Conservation (phyloP, 306 rosid genomes). For the Cicer chorassanicum region DNA sequence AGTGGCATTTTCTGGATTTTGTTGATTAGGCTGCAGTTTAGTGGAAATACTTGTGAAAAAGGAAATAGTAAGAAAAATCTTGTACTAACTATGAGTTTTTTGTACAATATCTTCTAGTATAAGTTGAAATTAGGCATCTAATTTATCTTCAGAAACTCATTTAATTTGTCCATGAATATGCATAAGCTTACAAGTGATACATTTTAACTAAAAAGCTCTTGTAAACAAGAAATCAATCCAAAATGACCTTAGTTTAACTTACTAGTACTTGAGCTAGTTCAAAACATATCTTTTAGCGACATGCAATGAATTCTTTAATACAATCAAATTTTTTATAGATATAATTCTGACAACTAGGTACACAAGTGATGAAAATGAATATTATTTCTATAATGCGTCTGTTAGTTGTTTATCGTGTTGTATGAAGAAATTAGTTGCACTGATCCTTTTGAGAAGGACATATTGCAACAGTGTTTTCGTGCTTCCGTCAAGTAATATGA, state of each 20-base stretch:
- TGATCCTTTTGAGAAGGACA: not conserved
- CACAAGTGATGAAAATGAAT: conserved; percentile 32
- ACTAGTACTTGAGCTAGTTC: not conserved
- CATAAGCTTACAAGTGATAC: not conserved
- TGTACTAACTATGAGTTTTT: not conserved
- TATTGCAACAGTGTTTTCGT: not conserved
- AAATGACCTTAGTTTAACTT: not conserved
- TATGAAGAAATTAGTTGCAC: not conserved
- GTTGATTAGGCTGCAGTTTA: conserved; percentile 32
- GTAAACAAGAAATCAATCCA: not conserved
- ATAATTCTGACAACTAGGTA: not conserved
- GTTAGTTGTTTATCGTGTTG: conserved; percentile 6
- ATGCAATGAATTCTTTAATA: conserved; percentile 1
- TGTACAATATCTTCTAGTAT: not conserved
- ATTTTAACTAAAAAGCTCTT: not conserved
- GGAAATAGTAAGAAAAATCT: not conserved
- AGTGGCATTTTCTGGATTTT: conserved; percentile 29
- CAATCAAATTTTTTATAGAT: not conserved
- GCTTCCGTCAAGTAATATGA: conserved; percentile 20
- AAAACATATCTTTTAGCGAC: not conserved
- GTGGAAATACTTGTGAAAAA: not conserved
- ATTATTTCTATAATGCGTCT: not conserved
- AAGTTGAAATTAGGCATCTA: not conserved
- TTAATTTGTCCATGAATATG: not conserved
- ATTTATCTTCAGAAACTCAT: not conserved